Base-by-base conservation (phyloP, 2,329 filamentous ascomycete species). In the Hypoxylon sp. region DNA sequence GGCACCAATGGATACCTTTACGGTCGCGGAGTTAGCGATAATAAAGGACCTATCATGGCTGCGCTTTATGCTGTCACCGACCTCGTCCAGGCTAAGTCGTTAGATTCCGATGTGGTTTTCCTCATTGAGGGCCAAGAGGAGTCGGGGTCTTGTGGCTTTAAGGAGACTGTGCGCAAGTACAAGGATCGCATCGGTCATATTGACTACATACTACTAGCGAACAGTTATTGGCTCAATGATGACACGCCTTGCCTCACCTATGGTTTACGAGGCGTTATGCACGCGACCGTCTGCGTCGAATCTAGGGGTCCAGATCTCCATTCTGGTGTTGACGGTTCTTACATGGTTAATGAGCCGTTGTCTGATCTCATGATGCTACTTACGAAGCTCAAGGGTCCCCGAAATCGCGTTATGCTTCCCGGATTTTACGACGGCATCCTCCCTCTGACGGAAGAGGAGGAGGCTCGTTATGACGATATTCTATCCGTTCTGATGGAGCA, bases 221-320 rank as follows among this genome's bases (percentile, higher is more conserved):
- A 99, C 81, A 97, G 94, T 78, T 99, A 99, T 81, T 99, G 95
- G 95, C 84, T 99, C 1, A 93, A 98, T 74, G 94, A 99, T 73
- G 91, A 96, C 69, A 93, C 96, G 1, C 95, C 95, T 0, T 99
- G 95, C 75, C 80, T 99, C 59, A 99, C 95, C 0, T 99, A 99
- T 66, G 95, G 95, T 1, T 84, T 98, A 6, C 88, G 95, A 50
- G 95, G 95, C 22, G 94, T 99, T 24, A 89, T 99, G 20, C 94
- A 98, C 75, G 94, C 94, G 4, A 97, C 93, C 0, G 85, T 98
- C 5, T 91, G 93, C 64, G 89, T 99, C 24, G 90, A 96, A 68
- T 96, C 93, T 59, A 87, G 88, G 53, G 89, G 92, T 66, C 93
- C 94, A 0, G 95, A 99, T 77, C 85, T 97, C 1, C 95, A 99